phyloP scores from a whole-genome alignment of 768 basidiomycete genomes.

The Ramaria sp. region DNA sequence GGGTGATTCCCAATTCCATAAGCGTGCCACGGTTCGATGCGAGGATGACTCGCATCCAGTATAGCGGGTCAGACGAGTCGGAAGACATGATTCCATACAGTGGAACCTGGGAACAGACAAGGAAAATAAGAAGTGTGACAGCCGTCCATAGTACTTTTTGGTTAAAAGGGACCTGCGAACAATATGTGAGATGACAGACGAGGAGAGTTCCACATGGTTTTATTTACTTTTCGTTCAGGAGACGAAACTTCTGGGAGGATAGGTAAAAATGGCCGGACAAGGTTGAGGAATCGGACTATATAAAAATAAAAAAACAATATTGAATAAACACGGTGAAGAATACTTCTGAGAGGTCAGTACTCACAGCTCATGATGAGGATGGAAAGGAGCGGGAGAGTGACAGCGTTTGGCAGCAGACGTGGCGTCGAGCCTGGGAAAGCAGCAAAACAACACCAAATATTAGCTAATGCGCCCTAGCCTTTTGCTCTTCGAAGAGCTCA shows the following conservation, averaged over 20 bases:
- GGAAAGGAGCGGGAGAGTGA: conserved; percentile 8
- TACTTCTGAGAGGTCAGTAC: neutral
- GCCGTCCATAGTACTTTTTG: conserved; percentile 99
- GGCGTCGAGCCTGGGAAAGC: conserved; percentile 4
- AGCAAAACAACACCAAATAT: neutral
- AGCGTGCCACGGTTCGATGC: conserved; percentile 97
- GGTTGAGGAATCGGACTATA: conserved; percentile 91
- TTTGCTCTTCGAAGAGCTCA: neutral
- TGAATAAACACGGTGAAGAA: neutral
- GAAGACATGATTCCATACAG: conserved; percentile 99
- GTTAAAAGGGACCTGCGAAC: conserved; percentile 82
- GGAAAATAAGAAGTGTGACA: conserved; percentile 97
- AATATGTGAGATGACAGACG: conserved; percentile 6
- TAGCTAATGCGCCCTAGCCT: neutral
- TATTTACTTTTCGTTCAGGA: conserved; percentile 84
- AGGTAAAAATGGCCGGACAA: conserved; percentile 95
- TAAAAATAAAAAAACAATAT: no score
- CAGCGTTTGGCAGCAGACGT: conserved; percentile 4
- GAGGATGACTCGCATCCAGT: conserved; percentile 99
- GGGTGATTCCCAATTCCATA: conserved; percentile 98
- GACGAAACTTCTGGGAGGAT: conserved; percentile 96
- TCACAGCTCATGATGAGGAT: conserved; percentile 17
- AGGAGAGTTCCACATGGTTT: neutral
- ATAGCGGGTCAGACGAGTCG: conserved; percentile 96
- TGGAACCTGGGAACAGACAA: conserved; percentile 98